Percentiles rank a stretch among this genome's conserved stretches.
These are phyloP conservation scores for Allomyces javanicus DNA, from an alignment of 192 early-diverging fungal species.

Conservation along the genomic window DNA sequence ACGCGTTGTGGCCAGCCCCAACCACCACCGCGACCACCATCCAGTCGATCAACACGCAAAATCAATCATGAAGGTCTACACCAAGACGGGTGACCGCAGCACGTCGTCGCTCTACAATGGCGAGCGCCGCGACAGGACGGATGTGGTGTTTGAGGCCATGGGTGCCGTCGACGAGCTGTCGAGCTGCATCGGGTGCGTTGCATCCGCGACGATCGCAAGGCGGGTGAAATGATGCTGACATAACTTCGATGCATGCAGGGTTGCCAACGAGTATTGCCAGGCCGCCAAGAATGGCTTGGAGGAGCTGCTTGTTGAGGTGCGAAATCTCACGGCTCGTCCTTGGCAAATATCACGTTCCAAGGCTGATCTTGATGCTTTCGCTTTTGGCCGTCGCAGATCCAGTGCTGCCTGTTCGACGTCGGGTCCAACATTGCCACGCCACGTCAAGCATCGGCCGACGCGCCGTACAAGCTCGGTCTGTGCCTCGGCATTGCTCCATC, in stretches of 20 bases:
- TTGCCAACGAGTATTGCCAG: slow-evolving; percentile 5
- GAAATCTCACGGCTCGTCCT: background rate
- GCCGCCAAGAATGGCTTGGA: background rate
- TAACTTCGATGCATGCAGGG: background rate
- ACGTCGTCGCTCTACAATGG: slow-evolving; percentile 3
- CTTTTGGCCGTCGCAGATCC: background rate
- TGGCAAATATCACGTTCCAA: too few species aligned
- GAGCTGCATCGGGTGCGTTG: slow-evolving; percentile 1
- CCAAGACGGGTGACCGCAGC: slow-evolving; percentile 4
- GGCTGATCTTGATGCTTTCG: too few species aligned
- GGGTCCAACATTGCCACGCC: slow-evolving; percentile 6
- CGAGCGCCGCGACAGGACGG: background rate
- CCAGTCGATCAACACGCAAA: too few species aligned
- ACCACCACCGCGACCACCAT: too few species aligned
- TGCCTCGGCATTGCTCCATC: too few species aligned
- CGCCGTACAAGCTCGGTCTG: background rate
- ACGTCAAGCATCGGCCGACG: background rate
- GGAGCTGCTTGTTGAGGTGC: background rate
- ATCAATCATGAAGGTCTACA: slow-evolving; percentile 2
- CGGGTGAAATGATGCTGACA: too few species aligned
- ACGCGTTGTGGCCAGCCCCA: too few species aligned
- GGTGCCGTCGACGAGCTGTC: slow-evolving; percentile 5
- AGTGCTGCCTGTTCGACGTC: slow-evolving; percentile 3
- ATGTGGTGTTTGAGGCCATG: slow-evolving; percentile 2
- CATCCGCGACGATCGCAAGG: background rate